Base-by-base conservation (phyloP, 371 early-diverging fungal genomes). In the Amoeboaphelidium occidentale region DNA sequence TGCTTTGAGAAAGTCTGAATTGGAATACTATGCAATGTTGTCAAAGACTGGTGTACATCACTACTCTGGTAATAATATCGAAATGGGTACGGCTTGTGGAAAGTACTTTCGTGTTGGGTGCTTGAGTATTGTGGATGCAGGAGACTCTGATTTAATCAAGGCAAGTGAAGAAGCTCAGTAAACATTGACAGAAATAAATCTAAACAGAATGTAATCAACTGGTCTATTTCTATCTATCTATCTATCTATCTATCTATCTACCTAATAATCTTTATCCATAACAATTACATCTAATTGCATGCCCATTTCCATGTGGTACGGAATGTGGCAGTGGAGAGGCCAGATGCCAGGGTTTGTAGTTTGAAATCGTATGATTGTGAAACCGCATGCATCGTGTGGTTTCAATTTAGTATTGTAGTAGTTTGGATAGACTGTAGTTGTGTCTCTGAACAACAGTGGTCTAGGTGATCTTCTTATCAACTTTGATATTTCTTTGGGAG, bases 21-120 rank as follows among this genome's bases (percentile, higher is more conserved):
- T 96, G 63, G 94, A 96, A 76, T 96, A 96, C 88, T 94, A 94
- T 73, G 97, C 97, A 68, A 96, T 96, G 97, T 77, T 96, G 67
- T 84, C 91, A 74, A 92, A 94, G 84, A 92, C 94, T 63, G 79
- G 78, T 74, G 97, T 96, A 58, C 92, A 91, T 79, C 93, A 96
- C 85, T 96, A 84, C 82, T 67, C 73, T 68, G 84, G 85, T 64
- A 81, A 86, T 87, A 96, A 96, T 83, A 85, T 91, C 62, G 93
- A 90, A 64, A 80, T 96, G 58, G 97, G 97, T 65, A 92, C 93
- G 59, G 97, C 97, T 58, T 96, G 97, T 75, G 93, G 97, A 77
- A 92, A 90, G 79, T 90, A 87, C 78, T 94, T 82, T 87, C 87
- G 94, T 55, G 87, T 87, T 49, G 85, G 88, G 63, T 78, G 76